These are phyloP conservation scores for Rosa hybrid DNA, from an alignment of 331 rosid genomes.

Conservation along the genomic window DNA sequence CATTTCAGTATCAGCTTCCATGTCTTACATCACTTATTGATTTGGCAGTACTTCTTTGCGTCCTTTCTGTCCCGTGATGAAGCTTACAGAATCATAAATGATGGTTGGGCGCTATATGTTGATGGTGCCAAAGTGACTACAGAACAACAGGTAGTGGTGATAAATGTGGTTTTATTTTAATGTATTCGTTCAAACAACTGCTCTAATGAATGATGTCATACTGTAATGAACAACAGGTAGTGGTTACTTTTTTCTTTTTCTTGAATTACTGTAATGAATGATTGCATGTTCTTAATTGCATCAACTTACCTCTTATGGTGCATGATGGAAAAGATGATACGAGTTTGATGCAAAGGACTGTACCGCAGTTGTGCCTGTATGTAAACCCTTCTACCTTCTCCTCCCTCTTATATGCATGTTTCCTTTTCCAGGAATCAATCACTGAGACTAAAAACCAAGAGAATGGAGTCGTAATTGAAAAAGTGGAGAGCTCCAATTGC, in stretches of 20 bases:
- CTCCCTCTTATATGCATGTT: constrained; percentile 33
- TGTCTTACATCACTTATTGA: constrained; percentile 33
- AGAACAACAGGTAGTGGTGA: constrained; percentile 56
- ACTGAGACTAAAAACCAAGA: constrained; percentile 60
- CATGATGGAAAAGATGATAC: background rate
- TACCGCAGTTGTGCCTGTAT: background rate
- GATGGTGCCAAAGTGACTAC: constrained; percentile 40
- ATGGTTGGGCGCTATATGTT: constrained; percentile 66
- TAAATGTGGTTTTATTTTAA: background rate
- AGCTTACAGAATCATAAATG: constrained; percentile 77
- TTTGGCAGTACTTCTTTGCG: constrained; percentile 83
- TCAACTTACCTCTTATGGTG: background rate
- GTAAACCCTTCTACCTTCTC: background rate
- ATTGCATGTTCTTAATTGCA: background rate
- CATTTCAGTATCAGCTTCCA: constrained; percentile 26
- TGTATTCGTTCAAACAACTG: background rate
- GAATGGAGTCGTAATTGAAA: constrained; percentile 48
- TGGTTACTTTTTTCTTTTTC: background rate
- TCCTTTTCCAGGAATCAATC: constrained; percentile 56
- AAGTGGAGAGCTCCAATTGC: constrained; percentile 33
- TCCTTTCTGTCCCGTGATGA: constrained; percentile 96
- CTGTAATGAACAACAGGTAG: background rate
- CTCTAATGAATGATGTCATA: background rate
- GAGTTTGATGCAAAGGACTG: background rate
- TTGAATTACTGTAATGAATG: background rate